Percentiles rank a stretch among this genome's conserved stretches.
Evolutionary conservation across 2,329 filamentous ascomycete genomes (phyloP).

Genomic region (Teratosphaeriaceae sp.): DNA sequence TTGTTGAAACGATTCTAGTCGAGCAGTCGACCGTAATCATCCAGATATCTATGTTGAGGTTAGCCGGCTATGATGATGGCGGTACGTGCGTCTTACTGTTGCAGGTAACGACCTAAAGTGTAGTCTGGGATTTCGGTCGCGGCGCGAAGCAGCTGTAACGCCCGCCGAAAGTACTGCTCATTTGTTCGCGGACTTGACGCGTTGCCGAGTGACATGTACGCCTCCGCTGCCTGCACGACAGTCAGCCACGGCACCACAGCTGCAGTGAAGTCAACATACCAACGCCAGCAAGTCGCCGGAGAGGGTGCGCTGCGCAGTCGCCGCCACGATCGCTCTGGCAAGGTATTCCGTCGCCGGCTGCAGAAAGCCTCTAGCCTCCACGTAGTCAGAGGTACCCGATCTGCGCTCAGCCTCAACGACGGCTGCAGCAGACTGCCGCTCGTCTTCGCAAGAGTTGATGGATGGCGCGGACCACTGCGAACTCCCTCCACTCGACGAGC

Average conservation of each 20-base stretch:
- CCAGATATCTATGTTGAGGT: constrained; percentile 33
- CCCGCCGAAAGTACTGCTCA: constrained; percentile 40
- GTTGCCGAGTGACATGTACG: constrained; percentile 48
- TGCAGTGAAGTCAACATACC: constrained; percentile 27
- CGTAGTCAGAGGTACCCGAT: constrained; percentile 38
- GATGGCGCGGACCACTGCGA: constrained; percentile 26
- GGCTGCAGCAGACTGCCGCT: constrained; percentile 16
- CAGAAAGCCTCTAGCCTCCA: constrained; percentile 46
- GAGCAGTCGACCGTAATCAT: constrained; percentile 36
- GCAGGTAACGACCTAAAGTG: constrained; percentile 38
- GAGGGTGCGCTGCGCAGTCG: constrained; percentile 31
- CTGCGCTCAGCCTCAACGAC: constrained; percentile 32
- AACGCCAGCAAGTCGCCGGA: constrained; percentile 40
- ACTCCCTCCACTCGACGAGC: constrained; percentile 31
- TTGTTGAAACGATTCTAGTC: too few relatives aligned
- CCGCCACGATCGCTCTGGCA: constrained; percentile 39
- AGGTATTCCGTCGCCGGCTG: constrained; percentile 48
- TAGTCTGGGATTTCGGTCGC: constrained; percentile 39
- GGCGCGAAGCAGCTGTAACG: constrained; percentile 40
- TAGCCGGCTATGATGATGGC: not conserved
- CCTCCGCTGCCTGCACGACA: constrained; percentile 41
- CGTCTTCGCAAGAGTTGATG: constrained; percentile 23
- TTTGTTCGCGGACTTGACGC: constrained; percentile 40
- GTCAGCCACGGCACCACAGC: constrained; percentile 2
- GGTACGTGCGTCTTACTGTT: constrained; percentile 33